Conservation (phyloP, 371 early-diverging fungal species). For the Rhizomucor pusillus region DNA sequence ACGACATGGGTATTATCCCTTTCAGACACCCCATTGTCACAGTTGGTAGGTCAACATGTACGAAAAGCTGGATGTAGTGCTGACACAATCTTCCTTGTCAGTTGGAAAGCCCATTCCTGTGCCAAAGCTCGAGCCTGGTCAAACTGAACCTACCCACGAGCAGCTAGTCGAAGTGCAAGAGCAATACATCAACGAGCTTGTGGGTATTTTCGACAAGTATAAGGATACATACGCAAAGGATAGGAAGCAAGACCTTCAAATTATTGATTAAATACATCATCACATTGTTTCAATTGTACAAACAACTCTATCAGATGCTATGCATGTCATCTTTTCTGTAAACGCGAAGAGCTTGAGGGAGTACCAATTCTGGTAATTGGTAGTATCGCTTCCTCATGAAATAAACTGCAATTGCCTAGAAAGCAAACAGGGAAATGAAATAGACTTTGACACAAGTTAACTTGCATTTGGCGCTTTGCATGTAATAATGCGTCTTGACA, state of each 20-base stretch:
- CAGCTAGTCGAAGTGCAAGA: constrained; percentile 63
- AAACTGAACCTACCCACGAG: constrained; percentile 62
- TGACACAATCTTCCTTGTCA: constrained; percentile 9
- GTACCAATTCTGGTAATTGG: too few relatives aligned
- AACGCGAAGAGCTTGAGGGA: too few relatives aligned
- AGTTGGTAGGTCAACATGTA: constrained; percentile 38
- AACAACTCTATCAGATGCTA: too few relatives aligned
- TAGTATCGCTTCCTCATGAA: too few relatives aligned
- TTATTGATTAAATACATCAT: constrained; percentile 46
- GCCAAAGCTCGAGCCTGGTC: constrained; percentile 35
- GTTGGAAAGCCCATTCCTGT: constrained; percentile 74
- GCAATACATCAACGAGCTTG: constrained; percentile 62
- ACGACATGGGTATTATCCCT: constrained; percentile 60
- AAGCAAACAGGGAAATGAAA: too few relatives aligned
- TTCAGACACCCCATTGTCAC: constrained; percentile 49
- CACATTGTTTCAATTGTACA: too few relatives aligned
- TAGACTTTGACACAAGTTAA: too few relatives aligned
- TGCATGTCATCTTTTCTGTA: too few relatives aligned
- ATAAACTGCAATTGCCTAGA: too few relatives aligned
- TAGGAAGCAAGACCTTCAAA: constrained; percentile 56
- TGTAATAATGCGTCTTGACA: too few relatives aligned
- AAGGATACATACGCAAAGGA: constrained; percentile 71
- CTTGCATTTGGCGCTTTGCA: too few relatives aligned
- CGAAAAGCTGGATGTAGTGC: not conserved
- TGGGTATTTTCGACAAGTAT: constrained; percentile 61